Conservation (phyloP, 495 filamentous ascomycete species). For the Hypoxylon cercidicola region DNA sequence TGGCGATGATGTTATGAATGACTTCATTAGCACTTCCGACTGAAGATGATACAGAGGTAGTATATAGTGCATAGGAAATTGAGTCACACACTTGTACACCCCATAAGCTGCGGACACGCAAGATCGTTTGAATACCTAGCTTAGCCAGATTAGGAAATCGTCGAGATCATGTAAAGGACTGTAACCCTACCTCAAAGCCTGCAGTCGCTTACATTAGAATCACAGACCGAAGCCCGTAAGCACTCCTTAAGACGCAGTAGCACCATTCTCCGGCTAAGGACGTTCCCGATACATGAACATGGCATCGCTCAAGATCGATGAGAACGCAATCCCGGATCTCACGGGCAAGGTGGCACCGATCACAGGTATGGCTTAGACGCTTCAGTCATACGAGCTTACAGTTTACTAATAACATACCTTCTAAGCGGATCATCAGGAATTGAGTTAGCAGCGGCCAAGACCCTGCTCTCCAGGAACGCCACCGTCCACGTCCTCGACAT, state of each 20-base stretch:
- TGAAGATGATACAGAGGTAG: background rate
- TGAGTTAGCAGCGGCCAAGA: conserved; percentile 16
- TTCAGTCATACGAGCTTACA: background rate
- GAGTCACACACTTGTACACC: background rate
- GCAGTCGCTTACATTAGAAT: background rate
- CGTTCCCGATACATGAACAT: conserved; percentile 3
- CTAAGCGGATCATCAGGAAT: conserved; percentile 18
- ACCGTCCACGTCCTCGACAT: conserved; percentile 19
- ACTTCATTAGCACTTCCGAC: too few relatives aligned
- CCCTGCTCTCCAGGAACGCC: conserved; percentile 15
- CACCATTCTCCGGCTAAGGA: background rate
- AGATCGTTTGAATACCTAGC: background rate
- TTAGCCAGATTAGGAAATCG: conserved; percentile 12
- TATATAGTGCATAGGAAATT: background rate
- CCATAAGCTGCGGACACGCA: background rate
- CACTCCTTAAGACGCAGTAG: background rate
- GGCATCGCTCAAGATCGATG: conserved; percentile 12
- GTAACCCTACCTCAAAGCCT: background rate
- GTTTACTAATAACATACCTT: background rate
- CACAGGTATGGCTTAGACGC: conserved; percentile 10
- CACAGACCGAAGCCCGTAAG: background rate
- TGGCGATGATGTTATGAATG: background rate
- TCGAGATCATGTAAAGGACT: conserved; percentile 3
- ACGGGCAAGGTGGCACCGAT: conserved; percentile 17
- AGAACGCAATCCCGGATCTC: conserved; percentile 7